Evolutionary conservation across 163 green algal genomes (phyloP).

Genomic region (Coccomyxa subellipsoidea): DNA sequence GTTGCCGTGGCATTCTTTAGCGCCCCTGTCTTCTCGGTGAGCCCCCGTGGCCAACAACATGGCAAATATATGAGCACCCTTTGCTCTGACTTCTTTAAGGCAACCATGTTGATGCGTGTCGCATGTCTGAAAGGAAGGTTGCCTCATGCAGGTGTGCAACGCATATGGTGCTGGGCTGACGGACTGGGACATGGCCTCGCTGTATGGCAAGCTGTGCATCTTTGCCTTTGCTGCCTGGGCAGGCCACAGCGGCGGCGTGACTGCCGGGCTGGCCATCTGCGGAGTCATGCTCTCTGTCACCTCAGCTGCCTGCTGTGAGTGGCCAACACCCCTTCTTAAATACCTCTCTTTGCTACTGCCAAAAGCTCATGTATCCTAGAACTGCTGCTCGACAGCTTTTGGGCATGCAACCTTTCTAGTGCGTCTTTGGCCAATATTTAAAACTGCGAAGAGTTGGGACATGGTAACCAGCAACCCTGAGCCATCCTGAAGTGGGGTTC

Average conservation of each 20-base stretch:
- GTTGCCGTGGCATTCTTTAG: constrained; percentile 36
- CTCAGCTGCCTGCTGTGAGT: constrained; percentile 28
- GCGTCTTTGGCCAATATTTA: too few species aligned
- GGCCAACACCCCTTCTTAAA: too few species aligned
- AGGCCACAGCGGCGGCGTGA: constrained; percentile 33
- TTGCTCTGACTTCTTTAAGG: too few species aligned
- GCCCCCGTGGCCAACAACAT: too few species aligned
- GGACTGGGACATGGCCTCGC: constrained; percentile 30
- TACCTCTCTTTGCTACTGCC: constrained; percentile 19
- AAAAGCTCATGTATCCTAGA: background rate
- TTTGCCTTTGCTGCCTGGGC: constrained; percentile 48
- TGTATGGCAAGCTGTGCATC: constrained; percentile 49
- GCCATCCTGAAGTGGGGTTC: too few species aligned
- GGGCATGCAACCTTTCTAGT: too few species aligned
- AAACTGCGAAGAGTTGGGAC: too few species aligned
- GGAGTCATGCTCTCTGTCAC: constrained; percentile 33
- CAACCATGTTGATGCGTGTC: too few species aligned
- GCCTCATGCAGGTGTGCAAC: background rate
- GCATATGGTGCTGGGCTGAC: constrained; percentile 44
- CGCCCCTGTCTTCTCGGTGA: constrained; percentile 30
- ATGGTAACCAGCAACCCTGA: too few species aligned
- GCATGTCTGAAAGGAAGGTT: background rate
- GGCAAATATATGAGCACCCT: too few species aligned
- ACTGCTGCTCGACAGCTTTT: too few species aligned
- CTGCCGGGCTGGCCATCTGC: constrained; percentile 38